A percentile compares a stretch with the other conserved stretches of the same genome.
Conservation (phyloP, 2,329 filamentous ascomycete species). For the Dendrostoma leiphaemia region DNA sequence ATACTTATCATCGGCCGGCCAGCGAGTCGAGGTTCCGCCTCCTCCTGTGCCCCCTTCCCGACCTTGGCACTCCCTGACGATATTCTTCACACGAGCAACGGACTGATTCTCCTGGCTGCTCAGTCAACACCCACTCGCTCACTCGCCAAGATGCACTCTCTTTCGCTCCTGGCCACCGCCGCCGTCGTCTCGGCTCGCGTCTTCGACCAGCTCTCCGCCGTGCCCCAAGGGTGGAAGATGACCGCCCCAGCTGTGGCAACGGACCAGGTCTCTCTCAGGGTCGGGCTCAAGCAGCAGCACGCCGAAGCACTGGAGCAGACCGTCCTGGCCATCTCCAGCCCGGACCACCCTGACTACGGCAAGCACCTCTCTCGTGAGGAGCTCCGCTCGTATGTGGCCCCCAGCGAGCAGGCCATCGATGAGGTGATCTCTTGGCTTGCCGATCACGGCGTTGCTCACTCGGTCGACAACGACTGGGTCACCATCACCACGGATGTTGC, state of each 20-base stretch:
- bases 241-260: conserved; percentile 32
- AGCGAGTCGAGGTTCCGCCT: neutral
- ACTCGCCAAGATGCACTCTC: conserved; percentile 19
- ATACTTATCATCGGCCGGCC: neutral
- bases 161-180: conserved; percentile 23
- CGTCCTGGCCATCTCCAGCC: conserved; percentile 61
- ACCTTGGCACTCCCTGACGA: no score
- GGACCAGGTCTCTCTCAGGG: conserved; percentile 43
- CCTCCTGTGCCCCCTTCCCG: neutral
- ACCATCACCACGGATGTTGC: conserved; percentile 52
- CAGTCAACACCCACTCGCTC: neutral
- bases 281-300: conserved; percentile 48
- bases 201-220: conserved; percentile 33
- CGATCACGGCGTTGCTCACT: conserved; percentile 43
- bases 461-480: conserved; percentile 59
- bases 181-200: conserved; percentile 29
- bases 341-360: conserved; percentile 57
- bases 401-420: conserved; percentile 43
- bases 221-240: conserved; percentile 38
- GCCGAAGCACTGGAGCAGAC: conserved; percentile 53
- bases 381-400: conserved; percentile 52
- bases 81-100: no score
- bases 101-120: no score
- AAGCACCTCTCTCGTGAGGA: conserved; percentile 61
- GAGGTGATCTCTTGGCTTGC: conserved; percentile 56